Base-by-base conservation (phyloP, 176 grass and related monocot genomes). In the Paspalum notatum region DNA sequence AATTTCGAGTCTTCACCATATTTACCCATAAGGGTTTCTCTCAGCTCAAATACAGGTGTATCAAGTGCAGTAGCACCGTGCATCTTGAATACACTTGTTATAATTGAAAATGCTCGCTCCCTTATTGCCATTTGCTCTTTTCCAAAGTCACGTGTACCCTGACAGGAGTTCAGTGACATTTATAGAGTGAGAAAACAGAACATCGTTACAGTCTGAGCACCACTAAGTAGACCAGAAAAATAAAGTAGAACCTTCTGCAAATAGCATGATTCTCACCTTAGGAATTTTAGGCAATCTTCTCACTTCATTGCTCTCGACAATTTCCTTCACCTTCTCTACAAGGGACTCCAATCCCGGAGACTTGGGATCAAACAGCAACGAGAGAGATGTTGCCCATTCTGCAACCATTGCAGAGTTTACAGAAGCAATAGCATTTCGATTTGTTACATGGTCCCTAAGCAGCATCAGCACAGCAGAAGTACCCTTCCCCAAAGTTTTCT, bases 21-120 rank as follows among this genome's bases (percentile, higher is more conserved):
- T 84, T 99, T 99, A 2, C 96, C 96, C 96, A 99, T 99, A 64
- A 99, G 90, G 40, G 96, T 99, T 85, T 99, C 96, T 88, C 92
- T 93, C 67, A 99, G 79, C 79, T 99, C 96, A 84, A 95, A 99
- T 74, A 99, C 92, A 64, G 96, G 96, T 56, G 96, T 99, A 68
- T 99, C 96, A 87, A 99, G 96, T 16, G 90, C 76, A 76, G 87
- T 87, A 51, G 90, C 96, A 73, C 92, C 90, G 49, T 98, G 96
- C 96, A 98, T 93, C 93, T 98, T 95, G 69, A 99, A 99, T 49
- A 99, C 90, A 27, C 90, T 39, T 22, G 90, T 87, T 61, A 99
- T 99, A 74, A 91, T 99, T 60, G 96, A 83, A 84, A 99, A 99
- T 38, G 96, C 92, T 32, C 83, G 90, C 77, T 95, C 92, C 86